phyloP scores from a whole-genome alignment of 345 rosid species.

The Mangifera indica region DNA sequence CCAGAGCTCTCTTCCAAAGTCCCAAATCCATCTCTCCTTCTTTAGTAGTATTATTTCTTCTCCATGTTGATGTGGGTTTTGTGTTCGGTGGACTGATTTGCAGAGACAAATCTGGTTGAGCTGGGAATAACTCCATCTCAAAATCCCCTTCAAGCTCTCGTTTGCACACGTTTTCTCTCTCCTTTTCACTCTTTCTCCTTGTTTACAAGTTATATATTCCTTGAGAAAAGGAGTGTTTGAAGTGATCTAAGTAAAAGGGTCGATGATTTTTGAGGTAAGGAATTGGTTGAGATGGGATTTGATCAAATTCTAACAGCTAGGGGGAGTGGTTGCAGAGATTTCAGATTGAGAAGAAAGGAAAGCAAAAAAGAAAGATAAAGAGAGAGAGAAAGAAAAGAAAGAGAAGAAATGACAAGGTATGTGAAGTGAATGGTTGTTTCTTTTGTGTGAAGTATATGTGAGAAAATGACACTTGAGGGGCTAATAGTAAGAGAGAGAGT shows the following conservation, averaged over 20 bases:
- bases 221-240: not conserved
- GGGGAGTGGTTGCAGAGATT: slow-evolving; percentile 51
- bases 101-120: slow-evolving; percentile 74
- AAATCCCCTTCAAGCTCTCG: not conserved
- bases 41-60: slow-evolving; percentile 26
- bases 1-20: slow-evolving; percentile 61
- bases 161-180: not conserved
- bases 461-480: slow-evolving; percentile 79
- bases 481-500: slow-evolving; percentile 10
- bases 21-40: slow-evolving; percentile 54
- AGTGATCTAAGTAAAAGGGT: slow-evolving; percentile 28
- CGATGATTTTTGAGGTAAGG: slow-evolving; percentile 20
- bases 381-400: slow-evolving; percentile 34
- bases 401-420: slow-evolving; percentile 51
- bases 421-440: slow-evolving; percentile 59
- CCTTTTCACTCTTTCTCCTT: not conserved
- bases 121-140: slow-evolving; percentile 75
- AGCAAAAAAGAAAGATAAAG: slow-evolving; percentile 22
- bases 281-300: slow-evolving; percentile 22
- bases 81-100: slow-evolving; percentile 73
- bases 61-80: slow-evolving; percentile 65
- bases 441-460: slow-evolving; percentile 73
- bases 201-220: not conserved
- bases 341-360: slow-evolving; percentile 43
- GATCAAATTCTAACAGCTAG: slow-evolving; percentile 25